A percentile compares a stretch with the other conserved stretches of the same genome.
Evolutionary conservation across 2,329 filamentous ascomycete species (phyloP).

Genomic region (Bimuria novae-zelandiae): DNA sequence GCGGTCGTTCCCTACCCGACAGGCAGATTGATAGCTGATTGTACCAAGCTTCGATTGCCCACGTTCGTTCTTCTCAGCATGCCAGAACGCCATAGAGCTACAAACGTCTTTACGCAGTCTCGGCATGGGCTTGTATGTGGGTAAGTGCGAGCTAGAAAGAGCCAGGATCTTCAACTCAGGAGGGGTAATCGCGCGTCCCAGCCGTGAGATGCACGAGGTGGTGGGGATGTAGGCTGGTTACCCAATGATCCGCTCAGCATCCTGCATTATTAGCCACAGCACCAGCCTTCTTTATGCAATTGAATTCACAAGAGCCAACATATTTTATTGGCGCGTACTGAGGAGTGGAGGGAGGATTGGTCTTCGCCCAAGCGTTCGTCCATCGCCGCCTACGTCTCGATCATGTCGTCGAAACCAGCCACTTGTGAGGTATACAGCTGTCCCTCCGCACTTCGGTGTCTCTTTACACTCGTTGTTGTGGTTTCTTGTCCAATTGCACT

Average conservation of each 20-base stretch:
- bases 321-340: slow-evolving; percentile 32
- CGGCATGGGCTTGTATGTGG: not conserved
- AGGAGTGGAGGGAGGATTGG: slow-evolving; percentile 27
- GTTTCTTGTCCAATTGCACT: slow-evolving; percentile 22
- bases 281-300: slow-evolving; percentile 20
- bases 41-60: not conserved
- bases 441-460: slow-evolving; percentile 21
- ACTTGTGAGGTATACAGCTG: slow-evolving; percentile 37
- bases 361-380: slow-evolving; percentile 17
- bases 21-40: not conserved
- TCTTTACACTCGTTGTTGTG: slow-evolving; percentile 32
- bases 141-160: not conserved
- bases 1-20: too few relatives aligned
- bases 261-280: slow-evolving; percentile 26
- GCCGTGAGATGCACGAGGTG: not conserved
- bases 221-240: not conserved
- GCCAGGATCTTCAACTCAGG: slow-evolving; percentile 3
- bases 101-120: not conserved
- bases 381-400: slow-evolving; percentile 15
- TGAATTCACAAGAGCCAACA: slow-evolving; percentile 11
- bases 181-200: slow-evolving; percentile 2
- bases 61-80: not conserved
- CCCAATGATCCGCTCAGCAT: not conserved
- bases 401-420: slow-evolving; percentile 31
- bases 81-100: not conserved